These are phyloP conservation scores for Plasmopara viticola DNA, from an alignment of 352 stramenopile species.

Conservation along the genomic window DNA sequence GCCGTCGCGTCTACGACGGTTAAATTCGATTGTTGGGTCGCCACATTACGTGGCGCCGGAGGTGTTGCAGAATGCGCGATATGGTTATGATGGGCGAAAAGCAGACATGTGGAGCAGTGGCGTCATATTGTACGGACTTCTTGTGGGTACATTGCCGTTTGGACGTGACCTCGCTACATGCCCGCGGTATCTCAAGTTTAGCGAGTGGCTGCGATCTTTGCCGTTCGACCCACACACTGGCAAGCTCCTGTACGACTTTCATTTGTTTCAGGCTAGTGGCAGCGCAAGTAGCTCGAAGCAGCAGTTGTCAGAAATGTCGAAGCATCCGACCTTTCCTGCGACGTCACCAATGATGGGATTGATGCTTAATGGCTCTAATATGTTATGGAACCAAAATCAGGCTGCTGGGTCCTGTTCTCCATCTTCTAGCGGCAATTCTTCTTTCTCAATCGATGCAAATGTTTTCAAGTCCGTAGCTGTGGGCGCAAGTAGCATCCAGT, in stretches of 20 bases:
- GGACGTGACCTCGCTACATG: conserved; percentile 92
- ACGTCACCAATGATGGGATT: conserved; percentile 29
- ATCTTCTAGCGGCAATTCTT: conserved; percentile 17
- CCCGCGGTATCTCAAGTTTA: conserved; percentile 92
- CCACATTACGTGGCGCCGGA: conserved; percentile 96
- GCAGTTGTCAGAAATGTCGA: conserved; percentile 20
- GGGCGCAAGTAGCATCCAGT: conserved; percentile 12
- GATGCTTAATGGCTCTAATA: conserved; percentile 31
- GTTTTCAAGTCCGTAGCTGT: conserved; percentile 22
- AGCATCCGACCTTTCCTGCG: conserved; percentile 25
- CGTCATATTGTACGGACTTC: conserved; percentile 90
- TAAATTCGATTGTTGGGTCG: conserved; percentile 95
- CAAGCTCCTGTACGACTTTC: conserved; percentile 54
- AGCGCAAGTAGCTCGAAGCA: conserved; percentile 8
- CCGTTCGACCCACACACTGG: conserved; percentile 53
- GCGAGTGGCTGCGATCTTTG: conserved; percentile 85
- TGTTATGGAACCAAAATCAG: conserved; percentile 31
- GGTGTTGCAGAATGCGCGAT: conserved; percentile 86
- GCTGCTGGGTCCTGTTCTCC: conserved; percentile 16
- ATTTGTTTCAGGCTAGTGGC: conserved; percentile 35
- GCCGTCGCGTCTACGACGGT: conserved; percentile 62
- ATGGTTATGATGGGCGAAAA: conserved; percentile 89
- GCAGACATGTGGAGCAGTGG: conserved; percentile 92
- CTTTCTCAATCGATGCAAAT: conserved; percentile 15
- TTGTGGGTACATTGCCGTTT: conserved; percentile 93